phyloP scores from a whole-genome alignment of 164 flowering plant species.

The Nymphaea thermarum region DNA sequence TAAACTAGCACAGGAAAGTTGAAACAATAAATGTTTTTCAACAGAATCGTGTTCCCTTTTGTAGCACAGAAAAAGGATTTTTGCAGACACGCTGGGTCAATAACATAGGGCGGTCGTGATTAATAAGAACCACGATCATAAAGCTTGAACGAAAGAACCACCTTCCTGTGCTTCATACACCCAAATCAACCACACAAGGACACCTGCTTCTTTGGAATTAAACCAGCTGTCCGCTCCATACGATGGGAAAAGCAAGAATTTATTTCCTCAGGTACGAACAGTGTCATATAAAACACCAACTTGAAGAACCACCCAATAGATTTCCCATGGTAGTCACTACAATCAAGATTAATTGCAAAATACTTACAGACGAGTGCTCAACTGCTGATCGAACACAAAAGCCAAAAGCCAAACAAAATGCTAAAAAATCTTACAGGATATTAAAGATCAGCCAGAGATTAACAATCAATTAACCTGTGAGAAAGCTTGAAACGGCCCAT shows the following conservation, averaged over 20 bases:
- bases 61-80: background rate
- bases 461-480: conserved; percentile 42
- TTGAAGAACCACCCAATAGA: background rate
- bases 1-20: no score
- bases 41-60: background rate
- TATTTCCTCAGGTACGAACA: background rate
- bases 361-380: background rate
- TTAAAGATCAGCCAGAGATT: background rate
- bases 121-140: background rate
- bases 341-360: background rate
- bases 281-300: background rate
- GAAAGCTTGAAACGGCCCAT: conserved; percentile 67
- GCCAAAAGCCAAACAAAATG: no score
- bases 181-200: background rate
- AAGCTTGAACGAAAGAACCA: background rate
- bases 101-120: background rate
- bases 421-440: background rate
- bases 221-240: background rate
- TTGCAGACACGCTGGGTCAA: background rate
- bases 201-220: background rate
- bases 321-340: background rate
- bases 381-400: background rate
- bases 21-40: no score
- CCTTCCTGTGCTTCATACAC: background rate
- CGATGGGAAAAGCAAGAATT: no score